These are phyloP conservation scores for Furcasterigmium sp. DNA, from an alignment of 2,329 filamentous ascomycete species.

Conservation along the genomic window DNA sequence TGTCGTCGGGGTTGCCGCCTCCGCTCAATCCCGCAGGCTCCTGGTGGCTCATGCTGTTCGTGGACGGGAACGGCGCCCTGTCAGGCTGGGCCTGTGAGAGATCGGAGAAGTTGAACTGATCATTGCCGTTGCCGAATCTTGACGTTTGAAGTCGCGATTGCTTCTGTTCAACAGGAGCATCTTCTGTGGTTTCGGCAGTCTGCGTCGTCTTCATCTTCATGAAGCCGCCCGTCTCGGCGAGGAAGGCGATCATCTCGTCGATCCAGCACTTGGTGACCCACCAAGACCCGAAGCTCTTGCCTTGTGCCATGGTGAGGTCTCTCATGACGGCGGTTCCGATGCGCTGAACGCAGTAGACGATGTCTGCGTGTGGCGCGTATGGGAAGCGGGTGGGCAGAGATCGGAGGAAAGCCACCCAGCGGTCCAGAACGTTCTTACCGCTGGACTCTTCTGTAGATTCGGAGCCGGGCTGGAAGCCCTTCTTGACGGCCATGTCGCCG, in stretches of 20 bases:
- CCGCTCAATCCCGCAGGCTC: conserved; percentile 36
- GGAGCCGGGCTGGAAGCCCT: conserved; percentile 33
- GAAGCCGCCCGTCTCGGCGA: conserved; percentile 87
- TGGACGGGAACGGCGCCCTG: conserved; percentile 44
- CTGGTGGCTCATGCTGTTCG: conserved; percentile 37
- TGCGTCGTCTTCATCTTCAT: conserved; percentile 52
- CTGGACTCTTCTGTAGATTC: conserved; percentile 30
- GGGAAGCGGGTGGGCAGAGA: conserved; percentile 67
- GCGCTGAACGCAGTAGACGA: conserved; percentile 72
- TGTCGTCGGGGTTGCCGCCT: conserved; percentile 51
- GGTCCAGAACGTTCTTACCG: conserved; percentile 66
- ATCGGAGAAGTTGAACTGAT: conserved; percentile 38
- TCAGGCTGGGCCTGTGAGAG: conserved; percentile 43
- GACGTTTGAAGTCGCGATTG: conserved; percentile 28
- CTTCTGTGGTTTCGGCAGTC: conserved; percentile 19
- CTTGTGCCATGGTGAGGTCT: conserved; percentile 73
- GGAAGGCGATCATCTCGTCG: conserved; percentile 88
- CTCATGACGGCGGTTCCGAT: conserved; percentile 73
- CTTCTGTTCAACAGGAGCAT: conserved; percentile 27
- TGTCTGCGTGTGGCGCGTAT: conserved; percentile 64
- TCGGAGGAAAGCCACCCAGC: conserved; percentile 70
- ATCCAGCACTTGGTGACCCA: conserved; percentile 95
- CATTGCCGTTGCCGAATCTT: conserved; percentile 39
- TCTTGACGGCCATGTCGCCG: conserved; percentile 48
- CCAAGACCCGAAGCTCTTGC: conserved; percentile 82